Base-by-base conservation (phyloP, 371 early-diverging fungal species). In the Mortierella sp. region DNA sequence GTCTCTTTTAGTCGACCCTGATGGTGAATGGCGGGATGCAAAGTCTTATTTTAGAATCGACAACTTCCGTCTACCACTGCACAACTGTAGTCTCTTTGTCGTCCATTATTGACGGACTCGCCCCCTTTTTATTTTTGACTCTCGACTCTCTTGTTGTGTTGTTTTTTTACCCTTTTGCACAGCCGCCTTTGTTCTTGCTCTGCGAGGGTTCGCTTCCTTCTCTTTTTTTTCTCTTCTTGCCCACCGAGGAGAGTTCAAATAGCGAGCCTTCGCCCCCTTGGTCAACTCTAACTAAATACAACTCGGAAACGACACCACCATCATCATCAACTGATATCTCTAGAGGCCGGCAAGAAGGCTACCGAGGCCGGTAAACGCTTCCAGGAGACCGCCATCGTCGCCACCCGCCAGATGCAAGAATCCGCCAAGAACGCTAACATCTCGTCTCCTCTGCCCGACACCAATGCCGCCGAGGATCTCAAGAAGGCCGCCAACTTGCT, bases 351-450 rank as follows among this genome's bases (percentile, higher is more conserved):
- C 66, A 83, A 83, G 43, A 78, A 73, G 65, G 83, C 83, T 40
- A 63, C 76, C 34, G 83, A 83, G 70, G 83, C 83, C 19, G 83
- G 83, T 29, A 78, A 78, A 34, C 83, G 83, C 10, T 83, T 83
- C 73, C 83, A 83, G 47, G 79, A 83, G 68, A 83, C 83, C 19
- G 83, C 83, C 5, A 55, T 73, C 31, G 83, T 47, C 31, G 79
- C 83, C 47, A 70, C 79, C 24, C 64, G 83, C 43, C 83, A 83
- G 50, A 72, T 83, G 72, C 77, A 77, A 44, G 79, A 78, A 26
- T 75, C 83, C 19, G 83, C 83, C 70, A 83, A 83, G 71, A 83
- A 78, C 37, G 83, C 83, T 70, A 83, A 83, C 76, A 83, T 83
- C 65, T 75, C 78, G 1, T 78, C 79, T 24, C 83, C 83, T 19